Conservation (phyloP, 2,329 filamentous ascomycete species). For the Colletotrichum sansevieriae region DNA sequence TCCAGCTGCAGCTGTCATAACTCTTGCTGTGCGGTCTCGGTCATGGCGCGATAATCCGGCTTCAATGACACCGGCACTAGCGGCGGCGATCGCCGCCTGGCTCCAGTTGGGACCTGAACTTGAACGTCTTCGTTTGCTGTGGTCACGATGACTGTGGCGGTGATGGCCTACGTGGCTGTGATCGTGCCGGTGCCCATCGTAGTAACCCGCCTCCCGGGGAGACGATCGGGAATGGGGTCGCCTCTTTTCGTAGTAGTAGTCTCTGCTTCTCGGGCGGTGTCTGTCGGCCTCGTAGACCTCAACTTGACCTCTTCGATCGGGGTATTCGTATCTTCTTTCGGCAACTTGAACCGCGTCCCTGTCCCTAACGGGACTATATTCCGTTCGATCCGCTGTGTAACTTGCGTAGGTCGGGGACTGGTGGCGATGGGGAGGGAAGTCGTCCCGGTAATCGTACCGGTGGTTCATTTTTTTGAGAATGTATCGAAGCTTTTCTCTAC, state of each 20-base stretch:
- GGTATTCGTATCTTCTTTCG: not conserved
- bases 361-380: conserved; percentile 7
- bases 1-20: conserved; percentile 32
- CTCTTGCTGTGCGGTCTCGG: conserved; percentile 20
- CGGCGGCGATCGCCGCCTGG: conserved; percentile 32
- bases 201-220: not conserved
- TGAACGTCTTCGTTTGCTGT: conserved; percentile 25
- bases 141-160: not conserved
- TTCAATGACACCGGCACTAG: conserved; percentile 32
- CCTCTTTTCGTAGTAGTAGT: conserved; percentile 19
- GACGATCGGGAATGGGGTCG: not conserved
- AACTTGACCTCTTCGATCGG: conserved; percentile 8
- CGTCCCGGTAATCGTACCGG: conserved; percentile 2
- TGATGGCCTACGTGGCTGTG: not conserved
- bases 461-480: conserved; percentile 13
- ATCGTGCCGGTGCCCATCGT: not conserved
- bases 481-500: not conserved
- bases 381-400: not conserved
- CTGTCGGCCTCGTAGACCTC: conserved; percentile 3
- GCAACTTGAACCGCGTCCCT: not conserved
- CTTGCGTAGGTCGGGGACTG: conserved; percentile 13
- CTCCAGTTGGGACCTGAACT: conserved; percentile 7
- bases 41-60: conserved; percentile 25
- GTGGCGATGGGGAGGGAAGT: not conserved
- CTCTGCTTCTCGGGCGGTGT: not conserved